Conservation (phyloP, 2,329 filamentous ascomycete genomes). For the Aspergillus ochraceus region DNA sequence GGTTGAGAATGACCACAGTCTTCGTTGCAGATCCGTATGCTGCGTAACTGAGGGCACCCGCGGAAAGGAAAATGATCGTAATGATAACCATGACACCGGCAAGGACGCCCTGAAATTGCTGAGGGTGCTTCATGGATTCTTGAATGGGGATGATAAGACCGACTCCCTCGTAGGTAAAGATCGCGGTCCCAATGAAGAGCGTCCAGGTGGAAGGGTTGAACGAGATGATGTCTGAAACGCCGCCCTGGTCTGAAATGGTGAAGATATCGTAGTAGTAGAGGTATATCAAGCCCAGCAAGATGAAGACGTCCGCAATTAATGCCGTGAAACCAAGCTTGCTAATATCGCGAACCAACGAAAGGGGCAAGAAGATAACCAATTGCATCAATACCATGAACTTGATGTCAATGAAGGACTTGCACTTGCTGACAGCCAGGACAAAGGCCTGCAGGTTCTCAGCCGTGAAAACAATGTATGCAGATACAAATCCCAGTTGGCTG, state of each 20-base stretch:
- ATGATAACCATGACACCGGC: conserved; percentile 93
- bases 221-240: conserved; percentile 78
- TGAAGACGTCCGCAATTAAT: conserved; percentile 89
- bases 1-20: conserved; percentile 92
- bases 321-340: conserved; percentile 96
- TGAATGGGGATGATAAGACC: conserved; percentile 98
- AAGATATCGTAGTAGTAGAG: conserved; percentile 93
- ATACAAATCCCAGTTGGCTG: conserved; percentile 92
- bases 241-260: conserved; percentile 73
- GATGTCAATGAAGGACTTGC: conserved; percentile 80
- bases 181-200: conserved; percentile 95
- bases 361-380: conserved; percentile 89
- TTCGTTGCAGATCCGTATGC: conserved; percentile 94
- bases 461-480: conserved; percentile 95
- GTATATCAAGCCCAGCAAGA: conserved; percentile 86
- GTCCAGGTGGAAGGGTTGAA: conserved; percentile 96
- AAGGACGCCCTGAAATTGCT: conserved; percentile 87
- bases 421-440: conserved; percentile 85
- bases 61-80: conserved; percentile 83
- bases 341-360: conserved; percentile 93
- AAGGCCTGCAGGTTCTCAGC: conserved; percentile 95
- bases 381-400: conserved; percentile 91
- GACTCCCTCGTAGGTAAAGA: conserved; percentile 98
- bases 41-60: conserved; percentile 91
- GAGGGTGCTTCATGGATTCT: conserved; percentile 89